phyloP scores from a whole-genome alignment of 2,329 filamentous ascomycete genomes.

The Alternaria brassicicola region DNA sequence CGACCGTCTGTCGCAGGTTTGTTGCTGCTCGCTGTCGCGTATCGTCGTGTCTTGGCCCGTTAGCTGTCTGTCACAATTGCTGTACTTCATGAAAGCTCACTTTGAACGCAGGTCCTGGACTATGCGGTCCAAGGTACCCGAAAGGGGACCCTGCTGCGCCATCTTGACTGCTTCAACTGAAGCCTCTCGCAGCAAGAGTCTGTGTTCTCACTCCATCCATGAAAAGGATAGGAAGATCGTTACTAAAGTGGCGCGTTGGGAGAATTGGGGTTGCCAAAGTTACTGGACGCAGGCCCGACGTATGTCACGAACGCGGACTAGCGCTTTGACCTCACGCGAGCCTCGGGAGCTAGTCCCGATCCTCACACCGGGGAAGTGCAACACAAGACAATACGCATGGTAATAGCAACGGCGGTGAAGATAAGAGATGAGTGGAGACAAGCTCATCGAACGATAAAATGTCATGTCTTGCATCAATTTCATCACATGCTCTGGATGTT shows the following conservation, averaged over 20 bases:
- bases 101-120: constrained; percentile 65
- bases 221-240: constrained; percentile 31
- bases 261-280: constrained; percentile 23
- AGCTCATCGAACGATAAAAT: background rate
- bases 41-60: constrained; percentile 52
- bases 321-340: constrained; percentile 22
- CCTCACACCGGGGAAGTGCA: constrained; percentile 14
- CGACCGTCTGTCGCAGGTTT: constrained; percentile 52
- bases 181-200: constrained; percentile 37
- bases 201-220: constrained; percentile 39
- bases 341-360: constrained; percentile 12
- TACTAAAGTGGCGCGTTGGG: constrained; percentile 8
- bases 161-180: constrained; percentile 47
- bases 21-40: constrained; percentile 52
- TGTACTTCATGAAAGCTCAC: constrained; percentile 35
- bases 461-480: background rate
- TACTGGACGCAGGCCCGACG: constrained; percentile 17
- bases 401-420: constrained; percentile 8
- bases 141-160: constrained; percentile 44
- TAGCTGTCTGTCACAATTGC: constrained; percentile 10
- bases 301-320: constrained; percentile 29
- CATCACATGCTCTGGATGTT: background rate
- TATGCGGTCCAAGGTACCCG: constrained; percentile 57
- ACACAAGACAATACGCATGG: background rate
- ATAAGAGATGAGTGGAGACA: background rate